phyloP scores from a whole-genome alignment of 192 early-diverging fungal species.

The Coemansia sp. region DNA sequence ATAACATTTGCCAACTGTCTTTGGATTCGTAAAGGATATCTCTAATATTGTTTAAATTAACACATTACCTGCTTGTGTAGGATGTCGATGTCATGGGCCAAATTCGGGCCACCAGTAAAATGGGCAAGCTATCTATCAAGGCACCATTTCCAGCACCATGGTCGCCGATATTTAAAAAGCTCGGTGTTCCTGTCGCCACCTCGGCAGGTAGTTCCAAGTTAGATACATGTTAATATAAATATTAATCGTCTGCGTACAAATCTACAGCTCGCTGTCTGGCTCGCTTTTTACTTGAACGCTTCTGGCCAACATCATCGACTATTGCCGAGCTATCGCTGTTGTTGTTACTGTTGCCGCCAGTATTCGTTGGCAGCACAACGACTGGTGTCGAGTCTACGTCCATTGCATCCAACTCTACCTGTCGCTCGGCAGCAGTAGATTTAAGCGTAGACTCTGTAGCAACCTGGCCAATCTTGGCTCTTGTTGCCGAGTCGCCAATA shows the following conservation, averaged over 20 bases:
- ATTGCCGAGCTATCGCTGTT: no score
- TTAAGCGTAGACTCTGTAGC: neutral
- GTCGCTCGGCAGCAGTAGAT: neutral
- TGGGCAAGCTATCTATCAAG: slow-evolving; percentile 9
- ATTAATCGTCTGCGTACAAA: slow-evolving; percentile 18
- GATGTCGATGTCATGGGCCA: slow-evolving; percentile 8
- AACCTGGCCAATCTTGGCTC: neutral
- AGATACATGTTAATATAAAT: neutral
- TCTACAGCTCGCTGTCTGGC: slow-evolving; percentile 10
- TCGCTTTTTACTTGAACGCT: slow-evolving; percentile 13
- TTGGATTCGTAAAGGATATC: no score
- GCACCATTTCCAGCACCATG: slow-evolving; percentile 41
- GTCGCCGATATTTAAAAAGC: slow-evolving; percentile 21
- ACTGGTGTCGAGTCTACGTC: neutral
- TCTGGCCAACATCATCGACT: neutral
- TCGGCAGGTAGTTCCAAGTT: neutral
- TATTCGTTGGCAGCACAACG: neutral
- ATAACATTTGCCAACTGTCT: neutral
- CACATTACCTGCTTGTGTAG: neutral
- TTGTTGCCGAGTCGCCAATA: neutral
- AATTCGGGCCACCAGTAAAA: neutral
- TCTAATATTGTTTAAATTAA: no score
- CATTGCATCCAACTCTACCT: slow-evolving; percentile 5
- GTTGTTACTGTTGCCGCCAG: no score
- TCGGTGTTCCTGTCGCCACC: slow-evolving; percentile 7